Evolutionary conservation across 2,329 filamentous ascomycete genomes (phyloP), one percentile per base, ranked within the genome.

Genomic region (Fusarium sp.): DNA sequence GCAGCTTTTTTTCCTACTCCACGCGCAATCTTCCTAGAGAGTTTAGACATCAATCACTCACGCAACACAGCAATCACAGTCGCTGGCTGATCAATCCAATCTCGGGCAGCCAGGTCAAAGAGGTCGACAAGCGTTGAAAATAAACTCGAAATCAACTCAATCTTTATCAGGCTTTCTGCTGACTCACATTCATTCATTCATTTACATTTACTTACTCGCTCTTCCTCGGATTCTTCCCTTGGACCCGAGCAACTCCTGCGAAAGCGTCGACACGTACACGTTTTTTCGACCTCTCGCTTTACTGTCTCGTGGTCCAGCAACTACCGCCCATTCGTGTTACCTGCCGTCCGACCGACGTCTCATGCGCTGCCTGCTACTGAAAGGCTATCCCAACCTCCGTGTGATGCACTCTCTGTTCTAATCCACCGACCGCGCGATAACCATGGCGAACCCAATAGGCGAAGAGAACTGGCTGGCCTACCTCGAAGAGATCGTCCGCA

Each of bases 401-500:
- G 73, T 74, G 65, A 77, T 77, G 76, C 73, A 66, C 70, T 42
- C 50, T 60, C 50, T 60, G 58, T 47, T 58, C 20, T 47, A 54
- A 59, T 66, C 57, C 61, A 61, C 43, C 66, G 24, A 53, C 57
- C 63, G 55, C 63, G 65, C 69, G 46, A 74, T 64, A 51, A 82
- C 68, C 63, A 86, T 86, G 84, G 82, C 81, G 75, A 83, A 79
- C 58, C 90, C 91, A 47, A 85, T 94, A 72, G 92, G 92, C 75
- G 92, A 96, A 83, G 89, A 92, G 63, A 87, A 87, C 78, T 96
- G 92, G 92, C 81, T 92, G 72, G 91, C 92, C 73, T 92, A 92
- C 80, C 86, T 95, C 70, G 89, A 92, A 67, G 92, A 95, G 79
- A 88, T 92, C 73, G 88, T 86, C 60, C 83, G 86, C 80, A 82